Conservation (phyloP, 257 asterid genomes). For the Anisodus acutangulus region DNA sequence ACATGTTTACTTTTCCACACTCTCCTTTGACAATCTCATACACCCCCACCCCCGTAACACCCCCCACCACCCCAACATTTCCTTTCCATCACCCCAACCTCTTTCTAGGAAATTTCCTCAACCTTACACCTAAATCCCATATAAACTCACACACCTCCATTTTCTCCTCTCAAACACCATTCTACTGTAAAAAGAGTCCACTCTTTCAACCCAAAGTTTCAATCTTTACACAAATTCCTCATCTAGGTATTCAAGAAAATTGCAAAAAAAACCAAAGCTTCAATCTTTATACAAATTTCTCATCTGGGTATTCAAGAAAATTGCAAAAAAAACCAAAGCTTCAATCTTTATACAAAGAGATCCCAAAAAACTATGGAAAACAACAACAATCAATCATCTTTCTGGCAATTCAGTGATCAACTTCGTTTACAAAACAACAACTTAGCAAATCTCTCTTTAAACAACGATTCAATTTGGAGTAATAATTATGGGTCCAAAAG, state of each 20-base stretch:
- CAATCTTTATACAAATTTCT: not conserved
- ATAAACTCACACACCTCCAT: constrained; percentile 16
- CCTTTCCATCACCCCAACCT: too few species aligned
- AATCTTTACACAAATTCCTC: not conserved
- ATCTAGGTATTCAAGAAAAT: constrained; percentile 5
- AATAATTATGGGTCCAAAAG: constrained; percentile 59
- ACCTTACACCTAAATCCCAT: constrained; percentile 10
- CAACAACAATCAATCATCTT: constrained; percentile 73
- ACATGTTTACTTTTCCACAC: constrained; percentile 38
- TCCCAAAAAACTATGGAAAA: not conserved
- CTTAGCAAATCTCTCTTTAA: constrained; percentile 69
- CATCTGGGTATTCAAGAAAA: not conserved
- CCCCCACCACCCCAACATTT: constrained; percentile 51
- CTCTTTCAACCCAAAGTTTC: not conserved
- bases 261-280: not conserved
- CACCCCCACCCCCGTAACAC: constrained; percentile 41
- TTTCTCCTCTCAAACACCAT: not conserved
- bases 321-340: not conserved
- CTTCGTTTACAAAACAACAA: constrained; percentile 72
- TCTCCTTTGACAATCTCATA: constrained; percentile 65
- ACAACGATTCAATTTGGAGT: constrained; percentile 96
- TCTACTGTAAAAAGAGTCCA: not conserved
- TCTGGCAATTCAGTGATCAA: constrained; percentile 94
- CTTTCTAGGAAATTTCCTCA: constrained; percentile 25
- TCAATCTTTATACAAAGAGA: not conserved